Base-by-base conservation (phyloP, 2,329 filamentous ascomycete species). In the Aspergillus sp. region DNA sequence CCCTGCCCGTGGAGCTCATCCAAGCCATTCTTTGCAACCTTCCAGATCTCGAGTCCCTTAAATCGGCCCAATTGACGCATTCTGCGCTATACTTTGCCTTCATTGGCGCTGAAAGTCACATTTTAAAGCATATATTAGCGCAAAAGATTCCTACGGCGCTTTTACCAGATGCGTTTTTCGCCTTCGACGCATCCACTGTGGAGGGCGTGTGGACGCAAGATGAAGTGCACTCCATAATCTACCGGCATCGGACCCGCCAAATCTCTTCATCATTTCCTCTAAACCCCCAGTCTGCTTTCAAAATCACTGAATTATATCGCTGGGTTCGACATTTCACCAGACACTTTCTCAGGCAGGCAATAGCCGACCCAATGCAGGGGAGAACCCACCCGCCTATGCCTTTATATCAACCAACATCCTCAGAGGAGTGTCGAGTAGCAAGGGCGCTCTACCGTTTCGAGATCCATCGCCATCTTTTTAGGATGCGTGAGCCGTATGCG, bases 391-490 rank as follows among this genome's bases (percentile, higher is more conserved):
- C 15, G 3, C 12, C 38, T 41, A n/a, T 41, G 13, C 38, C 38
- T n/a, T 17, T 15, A 15, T 7, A 13, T 13, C 15, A 13, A 17
- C 38, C 38, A 41, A 41, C 38, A 15, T 7, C 13, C 13, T 8
- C 13, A 7, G 38, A 41, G 1, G 1, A 41, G 58, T 36, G 17
- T 19, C 53, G 58, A 17, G 25, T 60, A n/a, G 58, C 45, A 15
- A 41, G 52, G 43, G 51, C 32, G 17, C 52, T 60, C 48, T 60
- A 60, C 45, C 45, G 58, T 12, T 43, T 60, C 12, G 52, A 60
- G 53, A 36, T 53, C n/a, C 49, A 60, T 38, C 45, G 57, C 13
- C 25, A 60, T 39, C 52, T 57, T 5, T 60, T 60, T 25, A 30
- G 53, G 23, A 32, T 32, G 30, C 30, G 30, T 32, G 30, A 32